phyloP scores from a whole-genome alignment of 495 filamentous ascomycete species.

The Neurospora terricola region DNA sequence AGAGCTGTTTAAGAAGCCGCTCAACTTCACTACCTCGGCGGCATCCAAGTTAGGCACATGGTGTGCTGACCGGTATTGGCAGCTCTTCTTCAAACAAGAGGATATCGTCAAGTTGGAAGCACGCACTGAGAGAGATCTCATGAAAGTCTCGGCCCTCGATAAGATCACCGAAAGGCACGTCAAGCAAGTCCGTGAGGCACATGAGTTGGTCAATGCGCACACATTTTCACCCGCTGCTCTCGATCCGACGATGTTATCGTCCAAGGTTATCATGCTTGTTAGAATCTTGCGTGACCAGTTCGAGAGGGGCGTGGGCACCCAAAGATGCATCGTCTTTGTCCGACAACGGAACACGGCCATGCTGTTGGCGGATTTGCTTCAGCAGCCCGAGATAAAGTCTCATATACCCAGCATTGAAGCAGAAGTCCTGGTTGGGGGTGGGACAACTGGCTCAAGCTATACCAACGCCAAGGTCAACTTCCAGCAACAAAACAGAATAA shows the following conservation, averaged over 20 bases:
- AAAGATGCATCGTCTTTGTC: conserved; percentile 85
- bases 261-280: conserved; percentile 60
- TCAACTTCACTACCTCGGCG: conserved; percentile 46
- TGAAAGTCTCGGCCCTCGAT: conserved; percentile 21
- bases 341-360: conserved; percentile 67
- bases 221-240: conserved; percentile 34
- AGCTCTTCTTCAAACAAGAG: conserved; percentile 55
- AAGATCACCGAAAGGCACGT: conserved; percentile 40
- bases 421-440: conserved; percentile 45
- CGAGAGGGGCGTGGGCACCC: conserved; percentile 34
- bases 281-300: conserved; percentile 50
- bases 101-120: conserved; percentile 53
- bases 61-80: conserved; percentile 81
- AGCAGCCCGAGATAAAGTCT: conserved; percentile 34
- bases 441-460: conserved; percentile 7
- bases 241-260: conserved; percentile 44
- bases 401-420: conserved; percentile 47
- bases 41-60: conserved; percentile 68
- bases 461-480: conserved; percentile 47
- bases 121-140: conserved; percentile 36
- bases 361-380: conserved; percentile 56
- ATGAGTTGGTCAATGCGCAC: conserved; percentile 43
- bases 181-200: conserved; percentile 49
- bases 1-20: conserved; percentile 45
- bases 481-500: conserved; percentile 63